These are phyloP conservation scores for Solanum pinnatisectum DNA, from an alignment of 257 asterid species.

Conservation along the genomic window DNA sequence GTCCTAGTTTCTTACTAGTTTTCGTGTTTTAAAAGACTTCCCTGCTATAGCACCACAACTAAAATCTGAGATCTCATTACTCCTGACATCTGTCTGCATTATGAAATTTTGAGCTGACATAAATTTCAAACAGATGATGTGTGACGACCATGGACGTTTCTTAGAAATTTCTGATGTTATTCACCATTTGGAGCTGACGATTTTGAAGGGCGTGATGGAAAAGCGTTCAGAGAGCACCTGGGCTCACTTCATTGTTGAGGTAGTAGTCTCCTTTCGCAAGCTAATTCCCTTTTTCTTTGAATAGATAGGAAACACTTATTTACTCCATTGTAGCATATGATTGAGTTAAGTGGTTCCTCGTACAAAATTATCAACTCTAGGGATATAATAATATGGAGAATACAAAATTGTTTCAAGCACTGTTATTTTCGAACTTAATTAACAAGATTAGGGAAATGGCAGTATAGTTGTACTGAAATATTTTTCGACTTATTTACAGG, in stretches of 20 bases:
- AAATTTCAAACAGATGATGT: conserved; percentile 48
- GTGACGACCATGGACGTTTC: conserved; percentile 61
- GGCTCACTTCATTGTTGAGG: conserved; percentile 89
- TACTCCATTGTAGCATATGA: neutral
- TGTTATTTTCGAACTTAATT: neutral
- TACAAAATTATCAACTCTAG: neutral
- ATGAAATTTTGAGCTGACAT: neutral
- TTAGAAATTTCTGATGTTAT: conserved; percentile 78
- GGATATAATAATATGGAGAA: neutral
- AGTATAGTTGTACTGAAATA: neutral
- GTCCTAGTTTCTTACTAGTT: neutral
- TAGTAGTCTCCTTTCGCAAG: conserved; percentile 6
- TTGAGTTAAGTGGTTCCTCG: neutral
- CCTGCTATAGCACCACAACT: neutral
- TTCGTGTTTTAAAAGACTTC: neutral
- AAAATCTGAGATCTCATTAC: neutral
- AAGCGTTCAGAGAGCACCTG: conserved; percentile 31
- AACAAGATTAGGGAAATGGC: neutral
- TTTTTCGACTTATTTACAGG: conserved; percentile 23
- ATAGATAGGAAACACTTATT: neutral
- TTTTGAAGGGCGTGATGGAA: conserved; percentile 74
- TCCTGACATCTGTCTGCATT: neutral
- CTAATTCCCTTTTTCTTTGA: neutral
- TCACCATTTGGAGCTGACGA: conserved; percentile 52
- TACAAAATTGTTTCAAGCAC: neutral